phyloP scores from a whole-genome alignment of 805 yeast genomes.

The Wickerhamomyces hampshirensis region DNA sequence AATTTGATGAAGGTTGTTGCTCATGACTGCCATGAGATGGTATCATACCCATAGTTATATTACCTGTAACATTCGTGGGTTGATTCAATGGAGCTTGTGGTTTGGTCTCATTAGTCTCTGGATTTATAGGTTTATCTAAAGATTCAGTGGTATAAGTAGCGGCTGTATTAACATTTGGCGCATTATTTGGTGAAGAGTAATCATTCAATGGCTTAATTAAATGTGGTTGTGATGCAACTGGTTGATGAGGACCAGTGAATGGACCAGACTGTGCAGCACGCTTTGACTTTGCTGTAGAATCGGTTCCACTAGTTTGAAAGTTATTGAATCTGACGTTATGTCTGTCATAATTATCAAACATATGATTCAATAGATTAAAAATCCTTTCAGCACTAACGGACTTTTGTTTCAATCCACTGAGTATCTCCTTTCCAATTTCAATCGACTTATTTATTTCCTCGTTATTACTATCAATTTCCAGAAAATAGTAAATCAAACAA shows the following conservation, averaged over 20 bases:
- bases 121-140: constrained; percentile 4
- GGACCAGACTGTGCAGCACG: constrained; percentile 9
- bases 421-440: constrained; percentile 70
- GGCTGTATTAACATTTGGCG: constrained; percentile 10
- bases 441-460: constrained; percentile 58
- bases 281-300: constrained; percentile 3
- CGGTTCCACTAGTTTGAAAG: constrained; percentile 2
- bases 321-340: constrained; percentile 49
- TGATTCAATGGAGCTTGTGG: neutral
- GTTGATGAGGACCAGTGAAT: constrained; percentile 2
- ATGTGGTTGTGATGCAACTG: neutral
- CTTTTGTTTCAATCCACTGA: constrained; percentile 63
- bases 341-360: constrained; percentile 74
- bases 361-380: constrained; percentile 67
- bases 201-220: constrained; percentile 9
- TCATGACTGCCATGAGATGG: constrained; percentile 35
- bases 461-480: constrained; percentile 44
- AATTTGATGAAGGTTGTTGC: constrained; percentile 30
- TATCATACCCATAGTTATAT: too few relatives aligned
- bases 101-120: constrained; percentile 7
- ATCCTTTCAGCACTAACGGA: constrained; percentile 78
- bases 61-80: too few relatives aligned
- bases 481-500: constrained; percentile 68
- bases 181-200: constrained; percentile 13
- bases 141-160: constrained; percentile 12